phyloP scores from a whole-genome alignment of 2,329 filamentous ascomycete species.

The Knufia petricola region DNA sequence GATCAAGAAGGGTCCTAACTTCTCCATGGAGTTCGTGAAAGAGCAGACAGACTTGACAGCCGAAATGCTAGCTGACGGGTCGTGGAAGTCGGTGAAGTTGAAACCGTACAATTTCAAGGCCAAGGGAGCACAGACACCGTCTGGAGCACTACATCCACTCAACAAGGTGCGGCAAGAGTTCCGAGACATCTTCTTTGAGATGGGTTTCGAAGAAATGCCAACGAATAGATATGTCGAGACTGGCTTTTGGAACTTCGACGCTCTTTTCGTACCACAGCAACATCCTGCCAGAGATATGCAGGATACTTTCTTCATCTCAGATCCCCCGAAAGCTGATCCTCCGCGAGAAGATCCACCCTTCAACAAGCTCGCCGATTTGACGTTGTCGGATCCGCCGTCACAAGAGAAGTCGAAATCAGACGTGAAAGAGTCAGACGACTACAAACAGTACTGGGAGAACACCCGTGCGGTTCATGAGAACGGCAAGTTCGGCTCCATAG shows the following conservation, averaged over 20 bases:
- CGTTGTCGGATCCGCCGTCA: slow-evolving; percentile 36
- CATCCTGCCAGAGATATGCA: slow-evolving; percentile 94
- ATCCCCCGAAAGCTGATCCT: slow-evolving; percentile 65
- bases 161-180: slow-evolving; percentile 96
- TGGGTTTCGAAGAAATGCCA: slow-evolving; percentile 98
- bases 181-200: slow-evolving; percentile 96
- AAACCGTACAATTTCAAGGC: slow-evolving; percentile 75
- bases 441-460: slow-evolving; percentile 79
- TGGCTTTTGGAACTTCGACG: slow-evolving; percentile 98
- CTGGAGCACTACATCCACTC: slow-evolving; percentile 48
- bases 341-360: slow-evolving; percentile 47
- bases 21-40: slow-evolving; percentile 75
- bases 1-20: slow-evolving; percentile 77
- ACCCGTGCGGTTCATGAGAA: slow-evolving; percentile 78
- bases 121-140: slow-evolving; percentile 43
- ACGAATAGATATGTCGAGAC: slow-evolving; percentile 90
- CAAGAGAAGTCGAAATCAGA: slow-evolving; percentile 42
- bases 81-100: slow-evolving; percentile 87
- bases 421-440: slow-evolving; percentile 48
- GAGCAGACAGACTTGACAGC: slow-evolving; percentile 92
- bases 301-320: slow-evolving; percentile 97
- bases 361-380: slow-evolving; percentile 36
- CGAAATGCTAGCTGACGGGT: slow-evolving; percentile 77
- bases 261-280: slow-evolving; percentile 93
- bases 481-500: slow-evolving; percentile 88